A percentile compares a stretch with the other conserved stretches of the same genome.
These are phyloP conservation scores for Scutellaria barbata DNA, from an alignment of 257 asterid species.

Conservation along the genomic window DNA sequence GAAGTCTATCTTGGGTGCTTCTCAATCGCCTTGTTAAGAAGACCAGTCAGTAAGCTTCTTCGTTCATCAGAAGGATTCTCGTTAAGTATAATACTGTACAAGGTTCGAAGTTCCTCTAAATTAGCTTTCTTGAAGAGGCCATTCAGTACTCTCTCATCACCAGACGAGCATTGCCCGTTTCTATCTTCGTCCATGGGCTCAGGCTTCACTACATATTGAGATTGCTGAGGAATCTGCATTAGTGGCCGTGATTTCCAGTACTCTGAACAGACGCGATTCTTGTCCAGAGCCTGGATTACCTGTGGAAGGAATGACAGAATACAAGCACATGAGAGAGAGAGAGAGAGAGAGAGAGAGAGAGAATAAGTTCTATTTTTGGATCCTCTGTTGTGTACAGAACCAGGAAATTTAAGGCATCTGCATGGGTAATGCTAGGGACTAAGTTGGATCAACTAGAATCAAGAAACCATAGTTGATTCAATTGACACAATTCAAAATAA, in stretches of 20 bases:
- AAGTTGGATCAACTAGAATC: no score
- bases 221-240: slow-evolving; percentile 68
- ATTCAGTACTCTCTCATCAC: slow-evolving; percentile 47
- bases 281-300: slow-evolving; percentile 91
- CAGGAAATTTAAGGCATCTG: no score
- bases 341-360: not conserved
- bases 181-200: slow-evolving; percentile 53
- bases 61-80: slow-evolving; percentile 46
- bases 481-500: no score
- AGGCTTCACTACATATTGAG: slow-evolving; percentile 44
- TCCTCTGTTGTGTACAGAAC: no score
- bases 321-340: slow-evolving; percentile 26
- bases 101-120: slow-evolving; percentile 66
- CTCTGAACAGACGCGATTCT: slow-evolving; percentile 55
- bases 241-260: slow-evolving; percentile 92
- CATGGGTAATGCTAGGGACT: no score
- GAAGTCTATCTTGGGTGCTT: slow-evolving; percentile 47
- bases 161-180: slow-evolving; percentile 35
- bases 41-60: slow-evolving; percentile 55
- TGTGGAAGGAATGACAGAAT: slow-evolving; percentile 33
- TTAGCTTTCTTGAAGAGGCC: slow-evolving; percentile 76
- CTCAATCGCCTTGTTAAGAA: slow-evolving; percentile 64
- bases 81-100: slow-evolving; percentile 55
- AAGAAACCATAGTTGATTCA: no score
- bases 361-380: no score